These are phyloP conservation scores for Phyllosticta citriasiana DNA, from an alignment of 2,329 filamentous ascomycete genomes.

Conservation along the genomic window DNA sequence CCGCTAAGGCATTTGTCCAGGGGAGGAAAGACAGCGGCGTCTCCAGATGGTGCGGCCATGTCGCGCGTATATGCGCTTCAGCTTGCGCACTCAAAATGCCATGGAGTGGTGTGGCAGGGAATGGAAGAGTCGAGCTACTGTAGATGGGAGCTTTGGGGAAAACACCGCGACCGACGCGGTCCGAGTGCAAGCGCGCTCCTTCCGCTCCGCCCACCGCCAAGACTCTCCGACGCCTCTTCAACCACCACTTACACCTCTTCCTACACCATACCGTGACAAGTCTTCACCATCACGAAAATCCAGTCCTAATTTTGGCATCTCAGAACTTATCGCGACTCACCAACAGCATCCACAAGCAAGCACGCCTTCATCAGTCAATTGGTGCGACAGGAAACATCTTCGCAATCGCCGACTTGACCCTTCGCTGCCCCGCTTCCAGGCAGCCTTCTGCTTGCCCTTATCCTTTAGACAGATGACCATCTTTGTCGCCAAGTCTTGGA, in stretches of 20 bases:
- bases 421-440: background rate
- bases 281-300: background rate
- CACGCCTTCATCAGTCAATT: background rate
- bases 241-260: background rate
- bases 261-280: background rate
- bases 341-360: too few species aligned
- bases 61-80: slow-evolving; percentile 25
- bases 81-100: slow-evolving; percentile 7
- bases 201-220: background rate
- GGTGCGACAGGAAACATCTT: background rate
- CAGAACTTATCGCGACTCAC: background rate
- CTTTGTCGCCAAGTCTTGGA: background rate
- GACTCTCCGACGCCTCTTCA: background rate
- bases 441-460: background rate
- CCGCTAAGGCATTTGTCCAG: slow-evolving; percentile 77
- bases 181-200: background rate
- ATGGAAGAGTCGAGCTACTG: slow-evolving; percentile 2
- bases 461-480: background rate
- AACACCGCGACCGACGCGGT: slow-evolving; percentile 7
- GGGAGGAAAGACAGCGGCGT: slow-evolving; percentile 69
- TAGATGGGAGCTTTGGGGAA: slow-evolving; percentile 4
- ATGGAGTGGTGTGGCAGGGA: slow-evolving; percentile 3
- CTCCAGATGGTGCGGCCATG: slow-evolving; percentile 30
- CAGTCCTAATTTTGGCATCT: background rate
- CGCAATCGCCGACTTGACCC: background rate